phyloP scores from a whole-genome alignment of 2,329 filamentous ascomycete species.

The Mycocentrospora acerina region DNA sequence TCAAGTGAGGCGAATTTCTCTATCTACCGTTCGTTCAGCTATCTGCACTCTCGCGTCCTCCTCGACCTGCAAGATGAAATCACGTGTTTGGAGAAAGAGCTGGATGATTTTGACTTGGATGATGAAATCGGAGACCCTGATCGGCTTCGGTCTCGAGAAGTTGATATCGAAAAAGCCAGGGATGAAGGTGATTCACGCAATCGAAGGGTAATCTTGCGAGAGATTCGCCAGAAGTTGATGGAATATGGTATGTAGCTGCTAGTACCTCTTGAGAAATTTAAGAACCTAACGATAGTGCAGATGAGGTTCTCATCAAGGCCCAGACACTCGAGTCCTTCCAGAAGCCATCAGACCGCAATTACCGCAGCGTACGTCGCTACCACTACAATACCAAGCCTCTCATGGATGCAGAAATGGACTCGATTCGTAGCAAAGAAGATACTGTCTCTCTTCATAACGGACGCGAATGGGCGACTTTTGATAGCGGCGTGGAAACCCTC shows the following conservation, averaged over 20 bases:
- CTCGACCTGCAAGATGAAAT: slow-evolving; percentile 44
- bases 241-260: slow-evolving; percentile 34
- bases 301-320: slow-evolving; percentile 45
- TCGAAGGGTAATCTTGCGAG: slow-evolving; percentile 28
- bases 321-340: slow-evolving; percentile 41
- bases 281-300: slow-evolving; percentile 10
- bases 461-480: slow-evolving; percentile 46
- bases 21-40: slow-evolving; percentile 43
- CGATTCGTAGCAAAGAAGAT: slow-evolving; percentile 46
- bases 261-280: neutral
- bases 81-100: slow-evolving; percentile 37
- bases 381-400: slow-evolving; percentile 40
- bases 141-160: slow-evolving; percentile 28
- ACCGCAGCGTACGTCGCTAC: slow-evolving; percentile 41
- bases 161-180: slow-evolving; percentile 21
- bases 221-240: slow-evolving; percentile 36
- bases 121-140: slow-evolving; percentile 25
- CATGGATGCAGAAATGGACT: slow-evolving; percentile 37
- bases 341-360: slow-evolving; percentile 43
- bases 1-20: slow-evolving; percentile 44
- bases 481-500: slow-evolving; percentile 41
- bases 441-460: slow-evolving; percentile 42
- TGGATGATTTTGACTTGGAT: slow-evolving; percentile 39
- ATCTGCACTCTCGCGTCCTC: slow-evolving; percentile 43
- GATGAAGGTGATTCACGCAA: slow-evolving; percentile 18